Conservation (phyloP, 257 asterid species). For the Schizonepeta tenuifolia region DNA sequence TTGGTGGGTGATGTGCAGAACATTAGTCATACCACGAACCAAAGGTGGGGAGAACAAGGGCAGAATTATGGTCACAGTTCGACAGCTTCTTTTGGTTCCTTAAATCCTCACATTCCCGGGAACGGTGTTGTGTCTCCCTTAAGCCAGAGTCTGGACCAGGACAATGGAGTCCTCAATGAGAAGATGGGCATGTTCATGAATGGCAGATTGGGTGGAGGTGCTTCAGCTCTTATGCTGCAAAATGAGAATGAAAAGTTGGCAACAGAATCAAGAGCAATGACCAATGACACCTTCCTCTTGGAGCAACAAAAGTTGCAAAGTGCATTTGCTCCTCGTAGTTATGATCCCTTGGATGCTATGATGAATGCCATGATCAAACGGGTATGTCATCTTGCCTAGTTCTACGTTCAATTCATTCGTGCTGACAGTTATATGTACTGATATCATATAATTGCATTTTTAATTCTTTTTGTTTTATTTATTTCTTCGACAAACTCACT, state of each 20-base stretch:
- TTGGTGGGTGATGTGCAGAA: conserved; percentile 45
- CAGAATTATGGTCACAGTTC: conserved; percentile 48
- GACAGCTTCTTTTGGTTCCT: conserved; percentile 40
- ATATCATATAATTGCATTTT: conserved; percentile 6
- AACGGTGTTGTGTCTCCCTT: conserved; percentile 37
- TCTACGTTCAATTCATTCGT: background rate
- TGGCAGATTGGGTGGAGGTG: conserved; percentile 52
- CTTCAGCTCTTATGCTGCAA: conserved; percentile 50
- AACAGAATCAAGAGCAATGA: conserved; percentile 47
- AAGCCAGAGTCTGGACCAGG: conserved; percentile 46
- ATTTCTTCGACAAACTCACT: background rate
- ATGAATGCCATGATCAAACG: conserved; percentile 68
- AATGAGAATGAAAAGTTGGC: conserved; percentile 43
- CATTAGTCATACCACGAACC: conserved; percentile 44
- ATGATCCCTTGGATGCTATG: conserved; percentile 75
- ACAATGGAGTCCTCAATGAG: conserved; percentile 41
- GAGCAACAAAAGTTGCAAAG: conserved; percentile 61
- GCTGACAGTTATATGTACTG: background rate
- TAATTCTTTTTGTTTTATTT: background rate
- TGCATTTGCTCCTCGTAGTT: conserved; percentile 50
- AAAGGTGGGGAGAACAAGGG: conserved; percentile 50
- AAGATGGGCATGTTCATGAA: conserved; percentile 48
- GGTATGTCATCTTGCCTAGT: conserved; percentile 46
- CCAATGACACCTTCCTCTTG: conserved; percentile 49
- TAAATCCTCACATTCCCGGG: conserved; percentile 45